A percentile compares a stretch with the other conserved stretches of the same genome.
These are phyloP conservation scores for Bacidia gigantensis DNA, from an alignment of 495 filamentous ascomycete genomes.

Conservation along the genomic window DNA sequence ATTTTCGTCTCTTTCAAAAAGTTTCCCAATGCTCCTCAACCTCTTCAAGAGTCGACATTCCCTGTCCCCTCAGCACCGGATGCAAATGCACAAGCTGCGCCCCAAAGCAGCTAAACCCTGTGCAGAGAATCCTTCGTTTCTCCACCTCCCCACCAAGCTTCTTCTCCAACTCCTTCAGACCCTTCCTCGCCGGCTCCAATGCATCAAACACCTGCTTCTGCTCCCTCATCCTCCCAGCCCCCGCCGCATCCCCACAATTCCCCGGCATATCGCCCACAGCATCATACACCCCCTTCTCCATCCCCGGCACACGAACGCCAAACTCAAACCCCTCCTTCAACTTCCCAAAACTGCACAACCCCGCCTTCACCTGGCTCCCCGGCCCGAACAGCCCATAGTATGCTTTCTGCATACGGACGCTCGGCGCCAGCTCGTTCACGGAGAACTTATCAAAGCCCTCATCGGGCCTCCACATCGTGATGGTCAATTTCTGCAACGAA, in stretches of 20 bases:
- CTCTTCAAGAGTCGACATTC: background rate
- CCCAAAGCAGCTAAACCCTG: background rate
- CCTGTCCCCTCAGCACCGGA: background rate
- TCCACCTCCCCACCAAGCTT: background rate
- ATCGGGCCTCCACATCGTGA: background rate
- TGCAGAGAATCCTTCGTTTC: background rate
- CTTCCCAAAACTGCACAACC: background rate
- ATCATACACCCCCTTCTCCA: background rate
- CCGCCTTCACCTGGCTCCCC: background rate
- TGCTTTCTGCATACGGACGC: background rate
- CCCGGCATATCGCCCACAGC: background rate
- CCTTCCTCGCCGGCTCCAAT: background rate
- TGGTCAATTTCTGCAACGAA: background rate
- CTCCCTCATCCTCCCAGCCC: background rate
- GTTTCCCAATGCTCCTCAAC: background rate
- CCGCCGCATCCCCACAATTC: background rate
- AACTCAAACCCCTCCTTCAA: background rate
- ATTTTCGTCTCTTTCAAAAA: background rate
- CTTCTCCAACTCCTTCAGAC: background rate
- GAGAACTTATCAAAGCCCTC: background rate
- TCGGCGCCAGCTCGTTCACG: background rate
- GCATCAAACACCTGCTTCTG: background rate
- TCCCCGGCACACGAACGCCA: background rate
- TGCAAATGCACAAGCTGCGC: background rate
- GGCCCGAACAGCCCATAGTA: background rate